Conservation (phyloP, 2,329 filamentous ascomycete species). For the Xylariomycetidae sp. region DNA sequence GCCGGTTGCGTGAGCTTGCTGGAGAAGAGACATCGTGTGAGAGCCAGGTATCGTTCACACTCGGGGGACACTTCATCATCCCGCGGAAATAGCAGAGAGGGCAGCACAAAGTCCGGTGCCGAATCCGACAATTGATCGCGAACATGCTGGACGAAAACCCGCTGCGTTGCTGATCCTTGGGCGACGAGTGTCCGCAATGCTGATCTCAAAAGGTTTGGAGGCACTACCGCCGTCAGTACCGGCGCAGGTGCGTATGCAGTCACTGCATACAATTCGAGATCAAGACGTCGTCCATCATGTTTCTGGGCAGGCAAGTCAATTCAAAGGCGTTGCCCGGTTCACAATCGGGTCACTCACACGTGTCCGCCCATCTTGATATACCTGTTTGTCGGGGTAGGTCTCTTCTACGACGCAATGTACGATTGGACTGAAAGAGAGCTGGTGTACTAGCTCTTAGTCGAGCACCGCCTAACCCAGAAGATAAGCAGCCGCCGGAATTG, state of each 20-base stretch:
- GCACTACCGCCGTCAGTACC: slow-evolving; percentile 13
- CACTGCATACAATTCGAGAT: slow-evolving; percentile 27
- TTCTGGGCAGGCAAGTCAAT: slow-evolving; percentile 15
- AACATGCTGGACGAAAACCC: slow-evolving; percentile 28
- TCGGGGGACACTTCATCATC: slow-evolving; percentile 15
- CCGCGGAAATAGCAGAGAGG: slow-evolving; percentile 20
- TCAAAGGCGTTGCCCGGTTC: background rate
- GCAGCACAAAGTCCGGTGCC: slow-evolving; percentile 13
- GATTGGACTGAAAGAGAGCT: too few relatives aligned
- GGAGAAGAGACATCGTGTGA: slow-evolving; percentile 31
- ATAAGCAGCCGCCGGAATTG: too few relatives aligned
- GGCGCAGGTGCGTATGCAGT: background rate
- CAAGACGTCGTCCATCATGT: slow-evolving; percentile 37
- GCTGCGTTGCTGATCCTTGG: slow-evolving; percentile 23
- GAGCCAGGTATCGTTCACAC: slow-evolving; percentile 23
- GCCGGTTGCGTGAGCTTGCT: slow-evolving; percentile 27
- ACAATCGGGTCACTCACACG: background rate
- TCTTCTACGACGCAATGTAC: too few relatives aligned
- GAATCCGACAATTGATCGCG: slow-evolving; percentile 21
- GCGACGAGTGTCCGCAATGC: slow-evolving; percentile 28
- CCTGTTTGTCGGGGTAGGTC: too few relatives aligned
- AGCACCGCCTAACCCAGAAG: too few relatives aligned
- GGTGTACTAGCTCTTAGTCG: too few relatives aligned
- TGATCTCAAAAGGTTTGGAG: slow-evolving; percentile 27
- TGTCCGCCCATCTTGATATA: background rate